Evolutionary conservation across 192 early-diverging fungal genomes (phyloP), one percentile per base, ranked within the genome.

Genomic region (Rhizophagus clarus): DNA sequence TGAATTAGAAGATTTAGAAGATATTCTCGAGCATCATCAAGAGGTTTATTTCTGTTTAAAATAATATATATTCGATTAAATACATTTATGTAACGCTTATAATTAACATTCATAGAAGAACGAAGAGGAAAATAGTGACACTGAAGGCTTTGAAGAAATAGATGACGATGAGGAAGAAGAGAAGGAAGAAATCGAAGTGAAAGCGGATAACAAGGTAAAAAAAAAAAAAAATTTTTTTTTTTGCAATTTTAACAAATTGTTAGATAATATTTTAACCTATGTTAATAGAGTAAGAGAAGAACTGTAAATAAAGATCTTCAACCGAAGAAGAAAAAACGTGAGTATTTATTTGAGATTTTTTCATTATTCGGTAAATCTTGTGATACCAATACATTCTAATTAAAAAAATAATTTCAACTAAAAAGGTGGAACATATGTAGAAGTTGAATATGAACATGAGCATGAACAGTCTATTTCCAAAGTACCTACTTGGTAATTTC

Each of bases 1-100:
- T 22, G 91, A 92, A 20, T 77, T 81, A 24, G 91, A 93, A 62
- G 91, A 91, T 40, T 88, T 93, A 69, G 91, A 88, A 63, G 90
- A 89, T 51, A 84, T 85, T 67, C 79, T 83, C 42, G 83, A 87
- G 72, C 79, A 83, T 22, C 63, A 83, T 17, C 51, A 56, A 20
- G 51, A 56, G 51, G 51, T 56, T 22, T 56, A 56, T 56, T 56
- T 56, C 49, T 17, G 15, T 49, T 49, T 15, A 40, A 45, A 45
- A 12, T 47, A 47, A 5, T 1, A n/a, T 81, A 12, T 51, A 28
- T 51, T 74, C 56, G 45, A 29, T 73, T 51, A 49, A 73, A 60
- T 42, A 22, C 22, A 47, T 67, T 28, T 47, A 26, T 14, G 2
- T 5, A 24, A 47, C 24, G 2, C 11, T 74, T 20, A 28, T 20